Evolutionary conservation across 768 basidiomycete species (phyloP).

Genomic region (Psilocybe tampanensis): DNA sequence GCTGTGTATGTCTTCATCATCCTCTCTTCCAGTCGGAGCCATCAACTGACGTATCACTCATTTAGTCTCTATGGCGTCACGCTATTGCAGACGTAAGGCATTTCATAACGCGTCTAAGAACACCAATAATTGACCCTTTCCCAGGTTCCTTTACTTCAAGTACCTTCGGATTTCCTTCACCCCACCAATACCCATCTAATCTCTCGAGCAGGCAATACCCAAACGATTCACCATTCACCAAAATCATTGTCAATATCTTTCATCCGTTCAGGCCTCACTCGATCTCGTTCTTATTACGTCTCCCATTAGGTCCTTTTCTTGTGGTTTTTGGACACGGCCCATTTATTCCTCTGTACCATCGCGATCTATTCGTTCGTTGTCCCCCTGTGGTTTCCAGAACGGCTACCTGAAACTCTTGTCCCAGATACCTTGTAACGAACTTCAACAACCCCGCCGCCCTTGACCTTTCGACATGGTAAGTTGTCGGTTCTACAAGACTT

Average conservation of each 20-base stretch:
- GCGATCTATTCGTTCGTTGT: constrained; percentile 48
- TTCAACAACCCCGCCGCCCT: constrained; percentile 41
- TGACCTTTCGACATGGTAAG: constrained; percentile 42
- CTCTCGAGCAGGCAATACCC: constrained; percentile 36
- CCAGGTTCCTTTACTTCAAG: constrained; percentile 47
- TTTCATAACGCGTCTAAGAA: not conserved
- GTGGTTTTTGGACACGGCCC: constrained; percentile 46
- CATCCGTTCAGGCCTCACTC: not conserved
- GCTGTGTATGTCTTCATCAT: constrained; percentile 38
- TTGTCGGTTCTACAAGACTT: not conserved
- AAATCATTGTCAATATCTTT: constrained; percentile 39
- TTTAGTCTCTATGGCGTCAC: constrained; percentile 50
- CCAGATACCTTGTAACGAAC: constrained; percentile 50
- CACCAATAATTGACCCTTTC: constrained; percentile 1
- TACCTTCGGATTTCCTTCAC: constrained; percentile 11
- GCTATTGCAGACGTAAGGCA: constrained; percentile 41
- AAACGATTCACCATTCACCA: constrained; percentile 38
- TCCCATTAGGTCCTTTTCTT: constrained; percentile 39
- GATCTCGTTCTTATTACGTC: not conserved
- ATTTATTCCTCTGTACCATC: constrained; percentile 45
- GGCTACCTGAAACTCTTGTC: not conserved
- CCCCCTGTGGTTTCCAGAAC: not conserved
- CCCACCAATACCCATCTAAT: not conserved
- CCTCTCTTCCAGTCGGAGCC: not conserved
- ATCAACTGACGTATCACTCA: not conserved